Base-by-base conservation (phyloP, 139 green algal genomes). In the Medakamo hakoo region DNA sequence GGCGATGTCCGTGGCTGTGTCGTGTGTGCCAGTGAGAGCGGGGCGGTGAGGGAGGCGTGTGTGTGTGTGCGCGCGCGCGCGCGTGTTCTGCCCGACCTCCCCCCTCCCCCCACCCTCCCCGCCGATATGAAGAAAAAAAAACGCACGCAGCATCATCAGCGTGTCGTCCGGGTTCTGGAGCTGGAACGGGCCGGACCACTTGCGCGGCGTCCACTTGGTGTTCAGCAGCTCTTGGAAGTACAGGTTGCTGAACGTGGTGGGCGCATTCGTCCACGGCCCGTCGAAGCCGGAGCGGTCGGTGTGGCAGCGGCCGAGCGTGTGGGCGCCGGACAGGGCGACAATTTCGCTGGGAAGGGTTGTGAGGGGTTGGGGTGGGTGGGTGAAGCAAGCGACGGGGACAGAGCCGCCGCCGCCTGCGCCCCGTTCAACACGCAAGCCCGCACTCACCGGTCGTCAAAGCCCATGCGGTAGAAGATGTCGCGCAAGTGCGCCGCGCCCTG, bases 391-490 rank as follows among this genome's bases (percentile, higher is more conserved):
- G n/a, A n/a, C 28, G 24, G 20, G 24, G 21, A 3, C 26, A 62
- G 4, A 30, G 5, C 57, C 4, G 31, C 57, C 4, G 24, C 48
- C 48, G 19, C 25, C 5, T 58, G 55, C 25, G 55, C 23, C 16
- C 55, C 16, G 25, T 22, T 22, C 55, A 58, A 20, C 25, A 58
- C 16, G 5, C 4, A 5, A n/a, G n/a, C n/a, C n/a, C n/a, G n/a
- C n/a, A n/a, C n/a, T n/a, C n/a, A n/a, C n/a, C n/a, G n/a, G 52
- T 76, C 65, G 61, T 74, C 59, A 57, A 77, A 77, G 22, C 85
- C 87, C 89, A 96, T 96, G 56, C 88, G 77, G 60, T 86, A 79
- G 71, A 96, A 96, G 55, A 95, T 69, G 59, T 90, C 82, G 14
- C 87, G 72, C 24, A 96, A 56, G 76, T 95, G 85, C 4, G 71